A percentile compares a stretch with the other conserved stretches of the same genome.
phyloP scores from a whole-genome alignment of 176 grass and related monocot species.

The Zea luxurians region DNA sequence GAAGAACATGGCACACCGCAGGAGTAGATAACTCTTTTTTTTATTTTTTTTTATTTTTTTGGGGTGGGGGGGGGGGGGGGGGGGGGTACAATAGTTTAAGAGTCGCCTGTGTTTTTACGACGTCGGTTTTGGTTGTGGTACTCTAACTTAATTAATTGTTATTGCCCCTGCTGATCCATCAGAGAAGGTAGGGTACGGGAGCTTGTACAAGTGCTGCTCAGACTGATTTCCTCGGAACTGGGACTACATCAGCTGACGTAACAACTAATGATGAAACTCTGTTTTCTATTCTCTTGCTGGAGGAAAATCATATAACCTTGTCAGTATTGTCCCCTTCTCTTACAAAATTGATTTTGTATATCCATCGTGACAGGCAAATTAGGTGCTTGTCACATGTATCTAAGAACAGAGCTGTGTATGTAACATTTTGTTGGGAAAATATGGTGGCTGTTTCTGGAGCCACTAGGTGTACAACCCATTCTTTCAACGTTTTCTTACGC shows the following conservation, averaged over 20 bases:
- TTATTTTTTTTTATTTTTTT: too few species aligned
- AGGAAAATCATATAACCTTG: slow-evolving; percentile 35
- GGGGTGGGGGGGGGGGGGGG: too few species aligned
- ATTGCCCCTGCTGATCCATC: slow-evolving; percentile 34
- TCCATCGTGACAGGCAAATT: slow-evolving; percentile 7
- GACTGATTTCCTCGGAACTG: slow-evolving; percentile 72
- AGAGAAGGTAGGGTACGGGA: slow-evolving; percentile 87
- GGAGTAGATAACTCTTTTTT: not conserved
- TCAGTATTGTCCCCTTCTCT: slow-evolving; percentile 14
- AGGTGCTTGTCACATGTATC: slow-evolving; percentile 31
- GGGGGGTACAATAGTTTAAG: not conserved
- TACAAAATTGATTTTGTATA: slow-evolving; percentile 39
- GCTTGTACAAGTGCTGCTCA: slow-evolving; percentile 85
- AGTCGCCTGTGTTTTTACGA: slow-evolving; percentile 5
- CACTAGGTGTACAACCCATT: slow-evolving; percentile 29
- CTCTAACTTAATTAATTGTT: slow-evolving; percentile 27
- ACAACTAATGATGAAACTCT: slow-evolving; percentile 38
- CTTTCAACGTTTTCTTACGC: slow-evolving; percentile 25
- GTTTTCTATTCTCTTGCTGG: slow-evolving; percentile 34
- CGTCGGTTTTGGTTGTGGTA: not conserved
- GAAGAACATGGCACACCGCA: not conserved
- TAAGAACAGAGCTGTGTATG: slow-evolving; percentile 44
- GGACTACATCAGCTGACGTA: slow-evolving; percentile 61
- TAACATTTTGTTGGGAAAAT: slow-evolving; percentile 48
- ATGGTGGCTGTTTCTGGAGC: slow-evolving; percentile 31